These are phyloP conservation scores for Diaporthe longicolla DNA, from an alignment of 2,329 filamentous ascomycete genomes.

Conservation along the genomic window DNA sequence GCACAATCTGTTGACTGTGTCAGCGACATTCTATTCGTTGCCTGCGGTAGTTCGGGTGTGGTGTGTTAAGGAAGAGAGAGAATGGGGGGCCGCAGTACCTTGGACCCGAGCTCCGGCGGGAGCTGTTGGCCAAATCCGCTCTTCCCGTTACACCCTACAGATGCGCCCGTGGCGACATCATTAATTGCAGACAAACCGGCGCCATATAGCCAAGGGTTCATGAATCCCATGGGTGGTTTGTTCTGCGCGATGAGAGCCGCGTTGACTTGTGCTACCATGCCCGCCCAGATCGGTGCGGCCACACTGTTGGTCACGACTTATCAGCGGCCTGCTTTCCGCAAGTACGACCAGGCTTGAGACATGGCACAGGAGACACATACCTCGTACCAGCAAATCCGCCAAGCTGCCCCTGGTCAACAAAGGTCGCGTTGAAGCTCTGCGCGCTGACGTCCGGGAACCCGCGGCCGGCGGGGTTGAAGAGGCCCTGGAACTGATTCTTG, in stretches of 20 bases:
- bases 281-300: conserved; percentile 65
- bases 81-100: background rate
- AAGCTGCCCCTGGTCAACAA: conserved; percentile 23
- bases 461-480: conserved; percentile 48
- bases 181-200: conserved; percentile 42
- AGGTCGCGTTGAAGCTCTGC: conserved; percentile 57
- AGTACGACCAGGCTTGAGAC: background rate
- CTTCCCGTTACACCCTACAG: conserved; percentile 32
- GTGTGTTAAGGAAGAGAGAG: background rate
- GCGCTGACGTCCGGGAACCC: conserved; percentile 39
- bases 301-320: conserved; percentile 52
- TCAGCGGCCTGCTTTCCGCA: background rate
- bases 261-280: conserved; percentile 67
- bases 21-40: background rate
- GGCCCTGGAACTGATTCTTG: conserved; percentile 60
- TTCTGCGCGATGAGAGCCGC: conserved; percentile 61
- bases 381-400: conserved; percentile 7
- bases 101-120: background rate
- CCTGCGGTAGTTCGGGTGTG: background rate
- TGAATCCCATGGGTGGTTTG: conserved; percentile 57
- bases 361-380: background rate
- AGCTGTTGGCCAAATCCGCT: conserved; percentile 13
- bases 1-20: background rate
- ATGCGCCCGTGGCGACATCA: conserved; percentile 43
- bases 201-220: conserved; percentile 51